phyloP scores from a whole-genome alignment of 2,329 filamentous ascomycete species.

The Monilinia fructicola region DNA sequence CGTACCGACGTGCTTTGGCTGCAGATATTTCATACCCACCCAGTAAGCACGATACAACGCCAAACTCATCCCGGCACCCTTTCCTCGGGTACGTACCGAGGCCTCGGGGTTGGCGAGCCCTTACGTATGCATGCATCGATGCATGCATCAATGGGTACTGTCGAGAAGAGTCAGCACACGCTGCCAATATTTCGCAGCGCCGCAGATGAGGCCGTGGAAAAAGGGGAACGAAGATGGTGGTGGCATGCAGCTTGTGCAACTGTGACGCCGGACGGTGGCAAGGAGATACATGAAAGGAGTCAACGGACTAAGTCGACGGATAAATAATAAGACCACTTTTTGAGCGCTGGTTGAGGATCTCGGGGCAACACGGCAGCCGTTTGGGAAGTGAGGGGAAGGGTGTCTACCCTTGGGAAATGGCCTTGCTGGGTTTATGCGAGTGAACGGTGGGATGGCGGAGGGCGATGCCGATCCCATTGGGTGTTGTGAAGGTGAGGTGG shows the following conservation, averaged over 20 bases:
- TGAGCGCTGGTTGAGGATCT: neutral
- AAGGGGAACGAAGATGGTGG: slow-evolving; percentile 5
- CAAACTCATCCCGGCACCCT: slow-evolving; percentile 14
- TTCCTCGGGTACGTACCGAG: slow-evolving; percentile 22
- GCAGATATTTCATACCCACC: slow-evolving; percentile 4
- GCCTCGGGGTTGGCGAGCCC: slow-evolving; percentile 17
- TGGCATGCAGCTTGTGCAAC: slow-evolving; percentile 19
- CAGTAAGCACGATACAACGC: slow-evolving; percentile 9
- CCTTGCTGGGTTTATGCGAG: slow-evolving; percentile 5
- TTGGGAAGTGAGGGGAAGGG: slow-evolving; percentile 19
- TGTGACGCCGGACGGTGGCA: slow-evolving; percentile 14
- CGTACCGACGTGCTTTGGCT: neutral
- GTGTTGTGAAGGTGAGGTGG: neutral
- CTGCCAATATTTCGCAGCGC: neutral
- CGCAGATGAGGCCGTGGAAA: neutral
- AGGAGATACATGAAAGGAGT: slow-evolving; percentile 15
- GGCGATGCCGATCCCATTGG: neutral
- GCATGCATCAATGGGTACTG: slow-evolving; percentile 7
- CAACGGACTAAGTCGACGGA: too few species aligned
- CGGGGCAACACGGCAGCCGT: slow-evolving; percentile 22
- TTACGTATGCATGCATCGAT: slow-evolving; percentile 13
- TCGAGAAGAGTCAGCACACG: slow-evolving; percentile 4
- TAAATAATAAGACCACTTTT: slow-evolving; percentile 17
- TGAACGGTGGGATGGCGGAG: neutral
- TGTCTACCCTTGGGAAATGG: neutral